These are phyloP conservation scores for Populus hybrid DNA, from an alignment of 441 rosid species.

Conservation along the genomic window DNA sequence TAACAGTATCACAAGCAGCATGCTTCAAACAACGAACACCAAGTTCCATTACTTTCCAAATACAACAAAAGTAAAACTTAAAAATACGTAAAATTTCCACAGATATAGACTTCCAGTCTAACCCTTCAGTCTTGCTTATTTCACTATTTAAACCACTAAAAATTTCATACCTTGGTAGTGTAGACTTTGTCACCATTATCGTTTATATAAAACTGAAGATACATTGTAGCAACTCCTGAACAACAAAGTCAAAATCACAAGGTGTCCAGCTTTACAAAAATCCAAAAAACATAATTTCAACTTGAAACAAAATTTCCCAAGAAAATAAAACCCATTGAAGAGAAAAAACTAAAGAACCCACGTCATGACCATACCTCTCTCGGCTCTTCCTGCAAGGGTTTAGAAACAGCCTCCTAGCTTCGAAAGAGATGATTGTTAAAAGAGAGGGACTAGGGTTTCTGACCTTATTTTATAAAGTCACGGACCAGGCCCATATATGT, in stretches of 20 bases:
- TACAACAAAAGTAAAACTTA: not conserved
- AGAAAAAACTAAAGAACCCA: not conserved
- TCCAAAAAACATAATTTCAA: not conserved
- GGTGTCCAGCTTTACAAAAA: not conserved
- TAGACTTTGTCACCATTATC: constrained; percentile 95
- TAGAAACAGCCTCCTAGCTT: not conserved
- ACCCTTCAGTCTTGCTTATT: not conserved
- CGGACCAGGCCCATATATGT: not conserved
- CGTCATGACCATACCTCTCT: not conserved
- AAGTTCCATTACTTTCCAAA: not conserved
- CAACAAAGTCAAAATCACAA: not conserved
- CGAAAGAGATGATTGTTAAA: not conserved
- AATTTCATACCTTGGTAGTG: constrained; percentile 74
- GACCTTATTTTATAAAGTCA: not conserved
- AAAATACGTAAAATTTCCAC: not conserved
- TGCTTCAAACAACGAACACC: not conserved
- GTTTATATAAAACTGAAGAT: constrained; percentile 94
- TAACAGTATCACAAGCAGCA: not conserved
- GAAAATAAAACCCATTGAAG: not conserved
- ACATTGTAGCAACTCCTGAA: constrained; percentile 37
- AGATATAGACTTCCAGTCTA: not conserved
- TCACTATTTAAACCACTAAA: not conserved
- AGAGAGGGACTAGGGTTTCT: not conserved
- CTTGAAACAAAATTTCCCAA: not conserved
- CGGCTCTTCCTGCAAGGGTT: not conserved